Evolutionary conservation across 1,284 basidiomycete genomes (phyloP).

Genomic region (Amylostereum areolatum): DNA sequence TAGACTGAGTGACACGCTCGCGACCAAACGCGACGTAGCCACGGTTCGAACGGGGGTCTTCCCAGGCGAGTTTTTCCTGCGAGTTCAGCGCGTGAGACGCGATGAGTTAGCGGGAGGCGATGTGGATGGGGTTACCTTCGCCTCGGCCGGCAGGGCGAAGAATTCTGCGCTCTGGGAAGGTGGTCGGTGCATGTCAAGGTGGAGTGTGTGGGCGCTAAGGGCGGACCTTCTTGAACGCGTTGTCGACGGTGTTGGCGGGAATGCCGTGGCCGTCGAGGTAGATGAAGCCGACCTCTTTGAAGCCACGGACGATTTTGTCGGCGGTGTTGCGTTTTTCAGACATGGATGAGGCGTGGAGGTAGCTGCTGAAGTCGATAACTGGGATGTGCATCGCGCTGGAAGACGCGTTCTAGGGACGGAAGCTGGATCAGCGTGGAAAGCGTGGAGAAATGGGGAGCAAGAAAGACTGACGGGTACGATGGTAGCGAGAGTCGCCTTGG

Average conservation of each 20-base stretch:
- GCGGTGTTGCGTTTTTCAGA: constrained; percentile 61
- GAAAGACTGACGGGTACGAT: no score
- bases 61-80: constrained; percentile 63
- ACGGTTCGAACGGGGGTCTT: constrained; percentile 77
- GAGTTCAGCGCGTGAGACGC: background rate
- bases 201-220: background rate
- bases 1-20: constrained; percentile 74
- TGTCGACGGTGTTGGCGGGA: constrained; percentile 40
- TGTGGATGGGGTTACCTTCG: constrained; percentile 43
- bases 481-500: no score
- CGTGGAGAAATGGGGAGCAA: no score
- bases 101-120: background rate
- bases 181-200: background rate
- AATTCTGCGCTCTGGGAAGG: constrained; percentile 60
- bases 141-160: constrained; percentile 58
- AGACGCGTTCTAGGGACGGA: no score
- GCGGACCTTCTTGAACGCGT: constrained; percentile 57
- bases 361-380: constrained; percentile 71
- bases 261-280: constrained; percentile 72
- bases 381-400: constrained; percentile 42
- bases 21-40: constrained; percentile 78
- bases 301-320: constrained; percentile 65
- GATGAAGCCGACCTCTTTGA: constrained; percentile 73
- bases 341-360: constrained; percentile 40
- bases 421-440: no score